Percentiles rank a stretch among this genome's conserved stretches.
Evolutionary conservation across 495 filamentous ascomycete species (phyloP).

Genomic region (Glarea lozoyensis): DNA sequence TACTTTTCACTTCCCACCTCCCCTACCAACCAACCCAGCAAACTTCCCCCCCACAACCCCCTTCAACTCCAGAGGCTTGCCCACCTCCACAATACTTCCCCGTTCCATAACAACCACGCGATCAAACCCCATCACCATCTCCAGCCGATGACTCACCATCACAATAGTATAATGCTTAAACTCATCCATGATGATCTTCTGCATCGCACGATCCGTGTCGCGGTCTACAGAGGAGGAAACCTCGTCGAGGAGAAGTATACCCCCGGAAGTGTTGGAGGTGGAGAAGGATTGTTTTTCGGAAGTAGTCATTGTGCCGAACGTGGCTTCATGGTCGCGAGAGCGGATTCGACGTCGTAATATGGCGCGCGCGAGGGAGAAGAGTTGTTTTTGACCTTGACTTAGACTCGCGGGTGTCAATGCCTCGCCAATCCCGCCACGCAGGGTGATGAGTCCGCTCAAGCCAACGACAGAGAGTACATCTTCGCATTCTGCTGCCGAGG

Average conservation of each 20-base stretch:
- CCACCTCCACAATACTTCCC: conserved; percentile 24
- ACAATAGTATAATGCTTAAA: conserved; percentile 42
- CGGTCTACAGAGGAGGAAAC: conserved; percentile 34
- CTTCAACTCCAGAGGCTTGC: conserved; percentile 2
- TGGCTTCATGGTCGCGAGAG: not conserved
- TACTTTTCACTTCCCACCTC: no score
- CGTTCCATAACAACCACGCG: conserved; percentile 33
- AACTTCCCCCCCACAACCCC: no score
- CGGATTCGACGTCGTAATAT: conserved; percentile 31
- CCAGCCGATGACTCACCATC: conserved; percentile 40
- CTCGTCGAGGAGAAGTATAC: conserved; percentile 24
- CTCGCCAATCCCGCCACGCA: conserved; percentile 31
- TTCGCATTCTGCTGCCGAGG: not conserved
- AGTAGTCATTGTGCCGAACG: not conserved
- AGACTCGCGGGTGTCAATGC: conserved; percentile 39
- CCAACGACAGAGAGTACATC: conserved; percentile 21
- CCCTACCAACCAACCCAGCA: no score
- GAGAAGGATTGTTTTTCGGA: not conserved
- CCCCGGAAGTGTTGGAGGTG: no score
- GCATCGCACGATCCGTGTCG: conserved; percentile 48
- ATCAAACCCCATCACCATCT: conserved; percentile 35
- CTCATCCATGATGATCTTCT: conserved; percentile 44
- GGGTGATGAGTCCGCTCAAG: not conserved
- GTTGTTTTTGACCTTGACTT: conserved; percentile 53
- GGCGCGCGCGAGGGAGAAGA: conserved; percentile 53